These are phyloP conservation scores for Moelleriella libera DNA, from an alignment of 2,329 filamentous ascomycete species.

Conservation along the genomic window DNA sequence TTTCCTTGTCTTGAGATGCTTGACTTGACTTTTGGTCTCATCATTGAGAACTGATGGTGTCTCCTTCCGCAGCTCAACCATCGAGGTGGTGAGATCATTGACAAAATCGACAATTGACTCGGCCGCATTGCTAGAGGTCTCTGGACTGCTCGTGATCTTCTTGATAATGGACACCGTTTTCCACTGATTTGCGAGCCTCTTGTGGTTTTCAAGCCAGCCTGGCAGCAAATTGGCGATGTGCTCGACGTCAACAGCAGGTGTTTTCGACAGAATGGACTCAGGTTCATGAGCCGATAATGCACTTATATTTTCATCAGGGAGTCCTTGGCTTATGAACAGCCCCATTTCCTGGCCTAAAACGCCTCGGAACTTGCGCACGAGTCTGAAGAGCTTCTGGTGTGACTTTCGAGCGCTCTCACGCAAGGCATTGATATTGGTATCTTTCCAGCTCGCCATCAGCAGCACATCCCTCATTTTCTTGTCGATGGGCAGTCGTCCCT, in stretches of 20 bases:
- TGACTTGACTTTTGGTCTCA: conserved; percentile 71
- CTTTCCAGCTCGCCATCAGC: conserved; percentile 91
- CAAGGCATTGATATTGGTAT: conserved; percentile 84
- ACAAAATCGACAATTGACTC: conserved; percentile 53
- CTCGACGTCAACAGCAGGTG: conserved; percentile 7
- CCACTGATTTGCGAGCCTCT: conserved; percentile 56
- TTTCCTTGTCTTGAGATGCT: conserved; percentile 84
- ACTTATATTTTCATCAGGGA: conserved; percentile 34
- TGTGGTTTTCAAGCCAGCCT: conserved; percentile 31
- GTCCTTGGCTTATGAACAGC: conserved; percentile 42
- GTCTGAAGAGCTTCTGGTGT: conserved; percentile 80
- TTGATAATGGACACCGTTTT: conserved; percentile 64
- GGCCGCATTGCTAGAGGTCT: conserved; percentile 39
- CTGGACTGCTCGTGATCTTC: conserved; percentile 39
- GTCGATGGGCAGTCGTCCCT: conserved; percentile 63
- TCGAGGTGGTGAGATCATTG: conserved; percentile 50
- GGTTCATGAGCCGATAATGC: conserved; percentile 1
- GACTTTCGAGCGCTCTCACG: conserved; percentile 81
- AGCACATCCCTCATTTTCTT: conserved; percentile 90
- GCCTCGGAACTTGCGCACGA: conserved; percentile 79
- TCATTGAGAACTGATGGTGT: conserved; percentile 73
- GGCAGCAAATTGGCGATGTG: conserved; percentile 15
- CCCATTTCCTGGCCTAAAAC: conserved; percentile 66
- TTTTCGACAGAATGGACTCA: conserved; percentile 1
- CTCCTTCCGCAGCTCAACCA: conserved; percentile 63